phyloP scores from a whole-genome alignment of 176 grass and related monocot species.

The Secale cereale region DNA sequence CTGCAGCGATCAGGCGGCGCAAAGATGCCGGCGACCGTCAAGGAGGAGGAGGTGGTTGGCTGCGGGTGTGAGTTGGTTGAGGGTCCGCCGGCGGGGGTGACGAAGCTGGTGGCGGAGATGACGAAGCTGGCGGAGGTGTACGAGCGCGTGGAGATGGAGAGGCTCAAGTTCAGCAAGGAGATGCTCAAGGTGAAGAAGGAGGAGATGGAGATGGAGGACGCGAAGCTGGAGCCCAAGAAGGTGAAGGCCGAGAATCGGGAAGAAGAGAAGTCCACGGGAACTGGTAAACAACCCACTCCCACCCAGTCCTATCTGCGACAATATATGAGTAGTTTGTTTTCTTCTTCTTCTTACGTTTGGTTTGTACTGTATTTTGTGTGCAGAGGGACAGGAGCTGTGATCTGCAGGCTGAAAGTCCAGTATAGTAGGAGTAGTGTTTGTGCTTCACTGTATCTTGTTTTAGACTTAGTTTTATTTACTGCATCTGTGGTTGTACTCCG shows the following conservation, averaged over 20 bases:
- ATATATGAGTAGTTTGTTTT: no score
- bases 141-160: slow-evolving; percentile 26
- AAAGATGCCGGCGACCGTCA: background rate
- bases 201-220: slow-evolving; percentile 8
- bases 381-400: no score
- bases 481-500: no score
- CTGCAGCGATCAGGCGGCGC: background rate
- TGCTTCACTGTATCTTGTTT: no score
- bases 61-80: background rate
- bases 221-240: background rate
- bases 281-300: background rate
- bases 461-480: no score
- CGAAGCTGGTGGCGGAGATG: slow-evolving; percentile 19
- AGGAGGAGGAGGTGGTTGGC: background rate
- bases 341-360: background rate
- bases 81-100: background rate
- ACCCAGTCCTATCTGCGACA: no score
- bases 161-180: slow-evolving; percentile 15
- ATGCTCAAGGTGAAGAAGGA: slow-evolving; percentile 1
- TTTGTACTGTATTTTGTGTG: background rate
- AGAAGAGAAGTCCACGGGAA: background rate
- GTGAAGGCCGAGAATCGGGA: background rate
- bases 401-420: no score
- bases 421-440: no score
- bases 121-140: slow-evolving; percentile 25